Percentiles rank a stretch among this genome's conserved stretches.
These are phyloP conservation scores for Mucor circinelloides DNA, from an alignment of 371 early-diverging fungal species.

Conservation along the genomic window DNA sequence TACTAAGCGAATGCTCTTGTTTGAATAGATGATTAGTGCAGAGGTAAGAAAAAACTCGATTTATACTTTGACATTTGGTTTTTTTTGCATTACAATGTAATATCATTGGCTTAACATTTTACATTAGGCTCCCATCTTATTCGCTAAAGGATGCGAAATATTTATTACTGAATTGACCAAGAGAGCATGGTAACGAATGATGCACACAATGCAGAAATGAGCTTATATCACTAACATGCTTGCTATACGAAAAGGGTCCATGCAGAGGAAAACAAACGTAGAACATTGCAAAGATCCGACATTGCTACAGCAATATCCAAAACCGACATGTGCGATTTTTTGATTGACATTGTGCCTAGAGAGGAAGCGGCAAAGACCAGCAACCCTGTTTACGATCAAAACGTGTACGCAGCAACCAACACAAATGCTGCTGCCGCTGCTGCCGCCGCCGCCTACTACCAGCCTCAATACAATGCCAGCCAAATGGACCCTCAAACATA, in stretches of 20 bases:
- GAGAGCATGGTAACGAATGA: conserved; percentile 78
- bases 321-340: conserved; percentile 97
- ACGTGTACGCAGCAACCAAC: conserved; percentile 18
- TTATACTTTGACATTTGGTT: background rate
- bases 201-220: background rate
- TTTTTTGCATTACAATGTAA: conserved; percentile 12
- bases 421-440: conserved; percentile 18
- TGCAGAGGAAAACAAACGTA: conserved; percentile 98
- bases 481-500: conserved; percentile 15
- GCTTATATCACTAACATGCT: too few species aligned
- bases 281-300: conserved; percentile 97
- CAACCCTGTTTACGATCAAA: conserved; percentile 33
- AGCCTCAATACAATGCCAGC: conserved; percentile 25
- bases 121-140: conserved; percentile 90
- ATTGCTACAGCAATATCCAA: conserved; percentile 94
- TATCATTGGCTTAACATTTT: conserved; percentile 14
- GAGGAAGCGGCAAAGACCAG: conserved; percentile 64
- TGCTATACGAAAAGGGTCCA: conserved; percentile 70
- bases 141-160: conserved; percentile 97
- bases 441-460: conserved; percentile 20
- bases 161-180: conserved; percentile 96
- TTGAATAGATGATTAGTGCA: conserved; percentile 39
- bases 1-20: background rate
- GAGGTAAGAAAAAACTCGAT: conserved; percentile 25
- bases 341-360: conserved; percentile 98